Evolutionary conservation across 2,329 filamentous ascomycete genomes (phyloP), one percentile per base, ranked within the genome.

Genomic region (Purpureocillium takamizusanense): DNA sequence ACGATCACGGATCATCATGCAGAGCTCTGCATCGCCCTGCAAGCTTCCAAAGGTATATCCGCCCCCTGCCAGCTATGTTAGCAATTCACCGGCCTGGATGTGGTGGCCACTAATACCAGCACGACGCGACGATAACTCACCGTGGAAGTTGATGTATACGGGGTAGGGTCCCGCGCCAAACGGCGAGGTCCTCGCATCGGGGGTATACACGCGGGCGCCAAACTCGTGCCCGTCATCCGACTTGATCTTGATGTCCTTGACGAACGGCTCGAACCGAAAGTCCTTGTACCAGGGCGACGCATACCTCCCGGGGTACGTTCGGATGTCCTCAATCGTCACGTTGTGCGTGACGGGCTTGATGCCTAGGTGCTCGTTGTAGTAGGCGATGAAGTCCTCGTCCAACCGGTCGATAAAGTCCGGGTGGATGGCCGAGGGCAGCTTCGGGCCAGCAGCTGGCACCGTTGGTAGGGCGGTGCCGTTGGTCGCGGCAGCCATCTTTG

Each of bases 301-400:
- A 31, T 35, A 42, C 40, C 39, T 42, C 17, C 35, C 18, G 9
- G 32, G 33, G 13, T 15, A 21, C 2, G 40, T 29, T 7, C 40
- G 28, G 14, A 42, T 40, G 21, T 40, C 40, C 12, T 33, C 32
- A 15, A 42, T 37, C 11, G 17, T 36, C 17, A 40, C 16, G 4
- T 14, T 23, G 16, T 40, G 36, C 7, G 37, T 37, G 4, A 31
- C 14, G 2, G 38, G 34, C 35, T 38, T 41, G 4, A 25, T 28
- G 15, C 29, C 39, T 8, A 43, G 12, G 14, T 41, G 27, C 14
- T 33, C 21, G 27, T 43, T 43, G 32, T 41, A 43, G 39, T 43
- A 43, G 9, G 35, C 38, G 21, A 38, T 35, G 11, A 42, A 42
- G 28, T 42, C 40, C 16, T 30, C 13, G 15, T 42, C 40, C 18